Conservation (phyloP, 2,329 filamentous ascomycete genomes). For the Penicillium palitans region DNA sequence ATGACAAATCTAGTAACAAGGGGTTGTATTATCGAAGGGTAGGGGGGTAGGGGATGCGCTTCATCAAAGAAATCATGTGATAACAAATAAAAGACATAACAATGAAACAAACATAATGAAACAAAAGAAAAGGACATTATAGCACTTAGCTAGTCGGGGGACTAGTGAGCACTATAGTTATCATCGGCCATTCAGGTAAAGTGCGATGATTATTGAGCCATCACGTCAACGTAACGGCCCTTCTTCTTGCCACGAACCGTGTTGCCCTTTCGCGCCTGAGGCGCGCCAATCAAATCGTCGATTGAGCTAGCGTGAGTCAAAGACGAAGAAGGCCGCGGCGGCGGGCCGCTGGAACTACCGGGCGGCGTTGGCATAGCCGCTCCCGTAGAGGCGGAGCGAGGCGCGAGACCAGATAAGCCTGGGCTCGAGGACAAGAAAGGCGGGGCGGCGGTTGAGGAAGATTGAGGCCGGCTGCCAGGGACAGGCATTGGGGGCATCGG, state of each 20-base stretch:
- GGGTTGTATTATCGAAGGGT: slow-evolving; percentile 6
- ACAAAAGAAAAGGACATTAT: slow-evolving; percentile 28
- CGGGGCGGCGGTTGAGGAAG: slow-evolving; percentile 32
- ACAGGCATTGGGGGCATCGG: slow-evolving; percentile 18
- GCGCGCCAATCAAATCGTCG: slow-evolving; percentile 82
- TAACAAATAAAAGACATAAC: slow-evolving; percentile 11
- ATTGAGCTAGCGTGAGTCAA: slow-evolving; percentile 93
- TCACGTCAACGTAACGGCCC: slow-evolving; percentile 92
- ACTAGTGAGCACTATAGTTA: slow-evolving; percentile 1
- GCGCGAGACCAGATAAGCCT: slow-evolving; percentile 30
- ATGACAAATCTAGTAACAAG: slow-evolving; percentile 22
- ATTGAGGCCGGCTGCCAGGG: slow-evolving; percentile 34
- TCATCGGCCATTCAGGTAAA: neutral
- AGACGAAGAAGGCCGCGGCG: slow-evolving; percentile 70
- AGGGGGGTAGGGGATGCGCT: neutral
- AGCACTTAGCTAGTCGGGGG: slow-evolving; percentile 9
- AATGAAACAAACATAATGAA: slow-evolving; percentile 21
- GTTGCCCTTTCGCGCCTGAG: slow-evolving; percentile 65
- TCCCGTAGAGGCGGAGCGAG: slow-evolving; percentile 42
- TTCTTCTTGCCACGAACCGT: slow-evolving; percentile 73
- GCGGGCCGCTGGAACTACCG: slow-evolving; percentile 36
- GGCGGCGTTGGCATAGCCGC: slow-evolving; percentile 38
- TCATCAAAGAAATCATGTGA: slow-evolving; percentile 11
- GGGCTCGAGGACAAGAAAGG: slow-evolving; percentile 34
- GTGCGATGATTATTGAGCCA: slow-evolving; percentile 62